Evolutionary conservation across 2,329 filamentous ascomycete genomes (phyloP).

Genomic region (Aspergillus sp.): DNA sequence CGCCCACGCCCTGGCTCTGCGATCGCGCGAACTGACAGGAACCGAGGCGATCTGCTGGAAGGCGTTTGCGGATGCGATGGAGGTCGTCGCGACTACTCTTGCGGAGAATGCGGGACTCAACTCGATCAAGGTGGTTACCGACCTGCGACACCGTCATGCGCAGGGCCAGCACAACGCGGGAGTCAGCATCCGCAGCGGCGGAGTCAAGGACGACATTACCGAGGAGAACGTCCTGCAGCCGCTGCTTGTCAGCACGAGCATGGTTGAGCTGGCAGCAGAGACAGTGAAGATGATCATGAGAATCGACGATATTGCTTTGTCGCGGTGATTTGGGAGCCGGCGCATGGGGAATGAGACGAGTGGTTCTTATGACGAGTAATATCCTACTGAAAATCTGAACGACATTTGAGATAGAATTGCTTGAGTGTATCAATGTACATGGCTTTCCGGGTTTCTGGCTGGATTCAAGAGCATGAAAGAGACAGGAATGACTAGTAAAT

Average conservation of each 20-base stretch:
- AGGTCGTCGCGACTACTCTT: constrained; percentile 91
- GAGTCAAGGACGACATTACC: constrained; percentile 92
- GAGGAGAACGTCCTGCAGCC: constrained; percentile 97
- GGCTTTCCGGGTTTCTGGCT: background rate
- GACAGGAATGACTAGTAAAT: too few species aligned
- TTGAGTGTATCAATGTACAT: constrained; percentile 1
- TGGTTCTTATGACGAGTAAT: constrained; percentile 17
- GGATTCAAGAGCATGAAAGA: background rate
- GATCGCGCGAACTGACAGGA: constrained; percentile 72
- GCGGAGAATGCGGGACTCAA: constrained; percentile 97
- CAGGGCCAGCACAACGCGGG: constrained; percentile 92
- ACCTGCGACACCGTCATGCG: constrained; percentile 86
- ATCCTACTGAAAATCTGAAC: constrained; percentile 10
- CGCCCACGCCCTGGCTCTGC: constrained; percentile 72
- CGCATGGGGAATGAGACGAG: constrained; percentile 6
- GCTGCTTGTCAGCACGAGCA: constrained; percentile 89
- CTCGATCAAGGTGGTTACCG: constrained; percentile 97
- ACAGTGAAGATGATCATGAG: constrained; percentile 91
- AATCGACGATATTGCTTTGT: constrained; percentile 58
- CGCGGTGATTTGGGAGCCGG: constrained; percentile 24
- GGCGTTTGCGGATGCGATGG: constrained; percentile 93
- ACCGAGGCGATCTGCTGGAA: constrained; percentile 99
- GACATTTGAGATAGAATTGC: constrained; percentile 7
- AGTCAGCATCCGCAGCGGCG: constrained; percentile 95
- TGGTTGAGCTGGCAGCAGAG: constrained; percentile 92